Conservation (phyloP, 495 filamentous ascomycete genomes). For the Tuber borchii region DNA sequence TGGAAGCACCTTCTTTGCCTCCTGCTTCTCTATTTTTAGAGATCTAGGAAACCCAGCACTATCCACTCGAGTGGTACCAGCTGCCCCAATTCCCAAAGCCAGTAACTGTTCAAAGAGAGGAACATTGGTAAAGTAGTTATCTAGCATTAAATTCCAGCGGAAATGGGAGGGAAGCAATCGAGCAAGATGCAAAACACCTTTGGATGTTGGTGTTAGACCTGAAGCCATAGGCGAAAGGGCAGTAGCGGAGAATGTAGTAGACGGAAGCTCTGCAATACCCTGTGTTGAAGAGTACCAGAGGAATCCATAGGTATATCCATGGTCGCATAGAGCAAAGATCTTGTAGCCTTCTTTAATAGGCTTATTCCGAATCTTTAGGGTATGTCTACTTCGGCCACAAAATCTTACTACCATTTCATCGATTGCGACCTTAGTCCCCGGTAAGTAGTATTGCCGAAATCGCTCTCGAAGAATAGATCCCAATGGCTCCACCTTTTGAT, state of each 20-base stretch:
- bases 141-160: neutral
- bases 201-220: neutral
- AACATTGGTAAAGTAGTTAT: constrained; percentile 17
- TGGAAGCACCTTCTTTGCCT: neutral
- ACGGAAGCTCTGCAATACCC: neutral
- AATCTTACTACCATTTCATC: constrained; percentile 22
- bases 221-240: neutral
- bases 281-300: constrained; percentile 5
- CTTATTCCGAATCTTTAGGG: constrained; percentile 15
- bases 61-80: constrained; percentile 1
- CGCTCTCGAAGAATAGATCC: neutral
- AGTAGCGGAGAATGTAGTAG: too few relatives aligned
- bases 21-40: neutral
- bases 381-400: constrained; percentile 9
- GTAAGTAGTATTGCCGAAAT: neutral
- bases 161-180: neutral
- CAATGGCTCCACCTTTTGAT: constrained; percentile 8
- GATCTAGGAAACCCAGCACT: constrained; percentile 2
- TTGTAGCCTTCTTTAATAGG: constrained; percentile 14
- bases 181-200: constrained; percentile 4
- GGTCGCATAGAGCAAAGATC: constrained; percentile 9
- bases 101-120: constrained; percentile 1
- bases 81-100: neutral
- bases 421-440: constrained; percentile 12
- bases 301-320: neutral